phyloP scores from a whole-genome alignment of 169 alveolate genomes.

The Plasmodium gonderi region DNA sequence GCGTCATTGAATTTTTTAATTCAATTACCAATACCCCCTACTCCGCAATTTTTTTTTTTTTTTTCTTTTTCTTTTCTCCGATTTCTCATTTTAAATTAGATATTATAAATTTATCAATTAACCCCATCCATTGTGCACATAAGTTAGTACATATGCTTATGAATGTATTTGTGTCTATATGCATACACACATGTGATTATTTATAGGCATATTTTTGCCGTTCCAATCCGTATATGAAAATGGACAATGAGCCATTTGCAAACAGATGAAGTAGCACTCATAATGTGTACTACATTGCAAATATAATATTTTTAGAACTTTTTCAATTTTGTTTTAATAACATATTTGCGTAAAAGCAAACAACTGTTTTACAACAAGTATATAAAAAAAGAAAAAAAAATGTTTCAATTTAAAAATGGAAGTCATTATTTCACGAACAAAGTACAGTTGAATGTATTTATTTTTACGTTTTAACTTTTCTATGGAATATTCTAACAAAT shows the following conservation, averaged over 20 bases:
- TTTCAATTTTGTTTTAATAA: slow-evolving; percentile 1
- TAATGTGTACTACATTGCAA: neutral
- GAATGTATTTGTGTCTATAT: neutral
- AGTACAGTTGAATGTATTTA: neutral
- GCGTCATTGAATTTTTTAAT: neutral
- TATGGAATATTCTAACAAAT: neutral
- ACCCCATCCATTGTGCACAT: neutral
- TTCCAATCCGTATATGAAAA: neutral
- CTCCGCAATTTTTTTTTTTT: neutral
- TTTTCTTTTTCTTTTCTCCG: neutral
- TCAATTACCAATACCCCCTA: neutral
- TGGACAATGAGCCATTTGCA: neutral
- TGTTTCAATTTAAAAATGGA: neutral
- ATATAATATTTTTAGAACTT: neutral
- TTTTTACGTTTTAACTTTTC: neutral
- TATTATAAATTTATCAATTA: neutral
- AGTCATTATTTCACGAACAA: neutral
- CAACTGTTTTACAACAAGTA: neutral
- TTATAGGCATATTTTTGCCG: neutral
- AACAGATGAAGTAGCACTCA: neutral
- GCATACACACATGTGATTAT: neutral
- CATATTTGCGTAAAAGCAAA: neutral
- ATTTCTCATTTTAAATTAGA: neutral
- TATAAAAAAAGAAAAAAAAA: neutral
- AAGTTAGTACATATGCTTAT: neutral